Base-by-base conservation (phyloP, 2,329 filamentous ascomycete species). In the Neonectria magnoliae region DNA sequence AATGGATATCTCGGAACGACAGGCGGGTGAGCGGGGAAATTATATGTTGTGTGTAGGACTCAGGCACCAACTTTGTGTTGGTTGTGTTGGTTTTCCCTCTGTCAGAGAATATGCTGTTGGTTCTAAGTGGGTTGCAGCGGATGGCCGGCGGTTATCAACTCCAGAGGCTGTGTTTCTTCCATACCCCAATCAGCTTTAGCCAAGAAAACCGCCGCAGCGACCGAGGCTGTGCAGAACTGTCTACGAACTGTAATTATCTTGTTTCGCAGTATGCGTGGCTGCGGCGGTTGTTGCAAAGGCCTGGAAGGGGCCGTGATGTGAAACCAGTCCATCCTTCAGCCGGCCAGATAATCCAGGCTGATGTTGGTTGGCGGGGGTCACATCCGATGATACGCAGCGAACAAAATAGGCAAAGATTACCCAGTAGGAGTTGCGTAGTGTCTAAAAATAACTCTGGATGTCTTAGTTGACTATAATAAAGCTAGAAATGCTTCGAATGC, bases 241-340 rank as follows among this genome's bases (percentile, higher is more conserved):
- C 16, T 13, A 16, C 5, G n/a, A 14, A 36, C n/a, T 51, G 27
- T 20, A 20, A 10, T 5, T 31, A 4, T 6, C 27, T 33, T 33
- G 48, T 51, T 29, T 51, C 48, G n/a, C 3, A 27, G 48, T 22
- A 51, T 33, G 48, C 48, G 31, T 51, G 48, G 48, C 48, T 33
- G 48, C n/a, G 48, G 48, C 47, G 25, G 16, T 20, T n/a, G 27
- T 50, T 18, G 16, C 27, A 33, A n/a, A 33, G 16, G 48, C 48
- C n/a, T 10, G 18, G 18, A 13, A 33, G n/a, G 18, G 10, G 10
- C n/a, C n/a, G 11, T 4, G 16, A 33, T 11, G 14, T 20, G 48
- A 51, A 51, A 51, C n/a, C 25, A 14, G 5, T n/a, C 48, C 18
- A 33, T 51, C 29, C 2, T 51, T 51, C 29, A 51, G 27, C 48